phyloP scores from a whole-genome alignment of 345 rosid species.

The Viola odorata region DNA sequence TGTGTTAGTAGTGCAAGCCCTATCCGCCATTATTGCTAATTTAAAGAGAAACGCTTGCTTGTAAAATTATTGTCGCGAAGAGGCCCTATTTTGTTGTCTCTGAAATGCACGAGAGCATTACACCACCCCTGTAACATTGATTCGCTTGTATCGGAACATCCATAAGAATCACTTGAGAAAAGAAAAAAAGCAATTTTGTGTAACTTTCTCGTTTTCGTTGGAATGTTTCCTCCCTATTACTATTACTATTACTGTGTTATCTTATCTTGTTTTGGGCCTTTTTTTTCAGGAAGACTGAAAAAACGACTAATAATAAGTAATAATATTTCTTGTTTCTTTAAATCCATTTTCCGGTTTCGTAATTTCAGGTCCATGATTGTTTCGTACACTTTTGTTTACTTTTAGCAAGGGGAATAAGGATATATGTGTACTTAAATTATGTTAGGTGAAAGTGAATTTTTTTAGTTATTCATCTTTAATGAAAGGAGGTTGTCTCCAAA shows the following conservation, averaged over 20 bases:
- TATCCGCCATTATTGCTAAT: neutral
- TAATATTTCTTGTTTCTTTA: no score
- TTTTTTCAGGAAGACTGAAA: neutral
- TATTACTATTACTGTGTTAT: neutral
- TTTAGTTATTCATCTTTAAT: no score
- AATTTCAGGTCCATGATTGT: no score
- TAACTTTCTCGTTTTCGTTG: neutral
- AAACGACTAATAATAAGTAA: no score
- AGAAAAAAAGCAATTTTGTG: slow-evolving; percentile 21
- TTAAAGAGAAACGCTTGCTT: slow-evolving; percentile 16
- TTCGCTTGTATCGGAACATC: slow-evolving; percentile 6
- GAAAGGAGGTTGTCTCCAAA: no score
- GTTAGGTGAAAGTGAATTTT: no score
- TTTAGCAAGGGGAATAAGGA: no score
- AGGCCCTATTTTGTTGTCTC: slow-evolving; percentile 6
- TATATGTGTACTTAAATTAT: no score
- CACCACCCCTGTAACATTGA: slow-evolving; percentile 18
- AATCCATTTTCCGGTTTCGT: no score
- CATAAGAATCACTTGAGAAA: slow-evolving; percentile 8
- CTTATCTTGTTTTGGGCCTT: neutral
- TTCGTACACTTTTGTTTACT: no score
- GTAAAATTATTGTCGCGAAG: slow-evolving; percentile 17
- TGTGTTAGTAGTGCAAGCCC: neutral
- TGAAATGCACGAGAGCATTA: slow-evolving; percentile 11
- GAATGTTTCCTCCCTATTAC: neutral